Evolutionary conservation across 2,329 filamentous ascomycete genomes (phyloP).

Genomic region (Monosporascus sp.): DNA sequence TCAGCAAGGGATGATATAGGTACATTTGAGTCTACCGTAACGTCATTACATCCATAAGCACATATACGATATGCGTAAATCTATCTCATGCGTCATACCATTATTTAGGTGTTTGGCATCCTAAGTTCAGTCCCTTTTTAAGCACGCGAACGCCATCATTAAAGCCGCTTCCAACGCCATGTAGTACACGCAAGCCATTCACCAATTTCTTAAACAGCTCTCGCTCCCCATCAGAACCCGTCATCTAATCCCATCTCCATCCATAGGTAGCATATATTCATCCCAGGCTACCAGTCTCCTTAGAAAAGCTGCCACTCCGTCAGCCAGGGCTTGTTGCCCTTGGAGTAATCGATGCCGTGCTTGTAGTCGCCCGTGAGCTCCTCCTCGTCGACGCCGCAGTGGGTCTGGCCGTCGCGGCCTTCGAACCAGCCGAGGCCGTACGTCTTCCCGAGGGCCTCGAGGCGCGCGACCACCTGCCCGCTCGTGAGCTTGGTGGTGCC

Average conservation of each 20-base stretch:
- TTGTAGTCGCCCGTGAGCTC: slow-evolving; percentile 61
- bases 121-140: too few relatives aligned
- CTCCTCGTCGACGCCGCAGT: slow-evolving; percentile 75
- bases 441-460: slow-evolving; percentile 57
- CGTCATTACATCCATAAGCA: too few relatives aligned
- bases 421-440: slow-evolving; percentile 76
- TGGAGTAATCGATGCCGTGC: slow-evolving; percentile 51
- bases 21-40: too few relatives aligned
- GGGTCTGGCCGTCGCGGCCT: slow-evolving; percentile 66
- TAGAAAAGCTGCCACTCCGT: slow-evolving; percentile 33
- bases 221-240: too few relatives aligned
- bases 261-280: background rate
- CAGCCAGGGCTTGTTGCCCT: slow-evolving; percentile 48
- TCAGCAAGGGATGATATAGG: too few relatives aligned
- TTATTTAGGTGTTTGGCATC: too few relatives aligned
- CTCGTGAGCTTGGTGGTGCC: slow-evolving; percentile 60
- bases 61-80: too few relatives aligned
- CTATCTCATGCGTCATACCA: too few relatives aligned
- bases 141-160: background rate
- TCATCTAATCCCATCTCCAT: background rate
- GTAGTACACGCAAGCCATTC: background rate
- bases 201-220: too few relatives aligned
- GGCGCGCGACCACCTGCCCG: slow-evolving; percentile 53
- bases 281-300: slow-evolving; percentile 1
- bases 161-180: background rate